These are phyloP conservation scores for Thermothelomyces thermophilus DNA, from an alignment of 2,329 filamentous ascomycete species.

Conservation along the genomic window DNA sequence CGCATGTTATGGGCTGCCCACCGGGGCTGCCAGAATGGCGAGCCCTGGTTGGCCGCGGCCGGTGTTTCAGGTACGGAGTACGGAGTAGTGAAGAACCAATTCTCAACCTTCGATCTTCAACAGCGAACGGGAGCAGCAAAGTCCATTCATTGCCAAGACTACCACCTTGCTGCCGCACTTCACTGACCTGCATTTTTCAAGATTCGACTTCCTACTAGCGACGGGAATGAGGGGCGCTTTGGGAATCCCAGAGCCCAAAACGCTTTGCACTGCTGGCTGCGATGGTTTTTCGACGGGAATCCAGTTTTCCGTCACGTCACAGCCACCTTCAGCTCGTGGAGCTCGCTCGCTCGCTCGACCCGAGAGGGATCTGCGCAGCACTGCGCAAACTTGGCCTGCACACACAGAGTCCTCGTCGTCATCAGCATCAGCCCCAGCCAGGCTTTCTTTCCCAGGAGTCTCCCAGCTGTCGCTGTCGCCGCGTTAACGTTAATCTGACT, in stretches of 20 bases:
- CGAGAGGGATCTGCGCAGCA: background rate
- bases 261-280: background rate
- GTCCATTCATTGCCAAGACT: constrained; percentile 7
- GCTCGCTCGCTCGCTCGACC: background rate
- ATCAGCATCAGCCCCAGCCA: constrained; percentile 14
- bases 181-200: too few relatives aligned
- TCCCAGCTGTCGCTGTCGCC: constrained; percentile 2
- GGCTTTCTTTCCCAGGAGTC: background rate
- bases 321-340: constrained; percentile 1
- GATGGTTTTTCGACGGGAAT: too few relatives aligned
- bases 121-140: background rate
- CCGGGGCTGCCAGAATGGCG: constrained; percentile 9
- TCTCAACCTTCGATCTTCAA: background rate
- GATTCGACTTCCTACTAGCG: too few relatives aligned
- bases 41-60: constrained; percentile 20
- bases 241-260: background rate
- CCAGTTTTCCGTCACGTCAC: constrained; percentile 2
- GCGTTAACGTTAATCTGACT: constrained; percentile 1
- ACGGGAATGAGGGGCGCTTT: background rate
- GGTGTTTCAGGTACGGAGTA: constrained; percentile 25
- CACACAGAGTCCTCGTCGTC: constrained; percentile 9
- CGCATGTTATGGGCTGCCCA: constrained; percentile 10
- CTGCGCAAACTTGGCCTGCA: too few relatives aligned
- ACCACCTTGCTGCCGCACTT: background rate
- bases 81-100: too few relatives aligned